These are phyloP conservation scores for Sugiyamaella floridensis DNA, from an alignment of 805 yeast genomes.

Conservation along the genomic window DNA sequence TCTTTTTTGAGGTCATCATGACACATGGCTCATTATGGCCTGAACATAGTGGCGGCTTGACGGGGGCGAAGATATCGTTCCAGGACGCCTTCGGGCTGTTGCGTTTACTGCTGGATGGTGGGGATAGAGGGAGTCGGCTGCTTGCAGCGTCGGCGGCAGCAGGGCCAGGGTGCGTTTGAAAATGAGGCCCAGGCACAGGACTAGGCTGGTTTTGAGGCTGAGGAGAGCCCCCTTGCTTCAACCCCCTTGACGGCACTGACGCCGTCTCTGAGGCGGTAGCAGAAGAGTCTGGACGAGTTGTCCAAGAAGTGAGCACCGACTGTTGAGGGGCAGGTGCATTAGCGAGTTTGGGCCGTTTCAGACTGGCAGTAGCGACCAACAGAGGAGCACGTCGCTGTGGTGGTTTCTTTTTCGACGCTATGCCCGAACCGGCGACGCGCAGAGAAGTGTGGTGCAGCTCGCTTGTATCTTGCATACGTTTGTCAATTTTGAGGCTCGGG, in stretches of 20 bases:
- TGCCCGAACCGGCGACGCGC: background rate
- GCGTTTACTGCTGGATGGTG: background rate
- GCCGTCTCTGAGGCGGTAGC: too few relatives aligned
- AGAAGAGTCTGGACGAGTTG: background rate
- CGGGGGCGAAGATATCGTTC: slow-evolving; percentile 20
- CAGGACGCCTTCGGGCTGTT: slow-evolving; percentile 8
- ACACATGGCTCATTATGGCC: slow-evolving; percentile 32
- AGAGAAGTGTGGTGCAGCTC: background rate
- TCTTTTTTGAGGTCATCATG: slow-evolving; percentile 25
- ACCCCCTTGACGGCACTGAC: too few relatives aligned
- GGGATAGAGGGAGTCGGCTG: background rate
- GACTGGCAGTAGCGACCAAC: background rate
- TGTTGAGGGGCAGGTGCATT: background rate
- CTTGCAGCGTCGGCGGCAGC: too few relatives aligned
- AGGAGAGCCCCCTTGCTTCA: too few relatives aligned
- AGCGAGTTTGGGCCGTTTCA: background rate
- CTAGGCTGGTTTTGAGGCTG: too few relatives aligned
- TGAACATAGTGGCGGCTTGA: slow-evolving; percentile 25
- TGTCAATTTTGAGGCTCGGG: too few relatives aligned
- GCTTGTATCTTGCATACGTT: background rate
- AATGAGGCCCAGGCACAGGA: too few relatives aligned
- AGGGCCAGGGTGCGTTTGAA: too few relatives aligned
- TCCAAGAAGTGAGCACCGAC: background rate
- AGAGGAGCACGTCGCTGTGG: background rate
- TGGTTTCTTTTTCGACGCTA: background rate